Percentiles rank a stretch among this genome's conserved stretches.
Conservation (phyloP, 2,329 filamentous ascomycete species). For the Bipolaris zeicola region DNA sequence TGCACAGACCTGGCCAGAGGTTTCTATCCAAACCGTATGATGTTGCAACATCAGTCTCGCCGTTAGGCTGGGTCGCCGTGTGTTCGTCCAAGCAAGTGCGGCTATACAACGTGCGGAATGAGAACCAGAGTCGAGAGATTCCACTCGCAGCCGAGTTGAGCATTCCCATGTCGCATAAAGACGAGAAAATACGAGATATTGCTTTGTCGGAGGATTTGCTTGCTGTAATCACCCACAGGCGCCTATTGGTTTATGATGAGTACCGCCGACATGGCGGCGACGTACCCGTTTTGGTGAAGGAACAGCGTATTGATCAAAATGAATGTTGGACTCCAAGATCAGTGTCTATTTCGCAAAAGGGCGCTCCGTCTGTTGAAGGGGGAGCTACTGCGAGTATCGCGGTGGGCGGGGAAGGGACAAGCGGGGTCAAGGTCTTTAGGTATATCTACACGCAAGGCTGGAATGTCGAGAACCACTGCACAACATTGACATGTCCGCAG, state of each 20-base stretch:
- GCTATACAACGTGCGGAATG: slow-evolving; percentile 18
- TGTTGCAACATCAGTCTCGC: slow-evolving; percentile 23
- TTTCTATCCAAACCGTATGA: slow-evolving; percentile 8
- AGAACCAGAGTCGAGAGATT: slow-evolving; percentile 8
- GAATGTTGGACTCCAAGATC: slow-evolving; percentile 24
- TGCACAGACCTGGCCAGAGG: slow-evolving; percentile 11
- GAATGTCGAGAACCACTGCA: slow-evolving; percentile 12
- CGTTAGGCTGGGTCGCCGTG: slow-evolving; percentile 22
- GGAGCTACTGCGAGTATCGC: slow-evolving; percentile 22
- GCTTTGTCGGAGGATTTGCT: slow-evolving; percentile 29
- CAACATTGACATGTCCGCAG: slow-evolving; percentile 18
- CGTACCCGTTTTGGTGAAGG: slow-evolving; percentile 5
- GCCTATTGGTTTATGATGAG: slow-evolving; percentile 25
- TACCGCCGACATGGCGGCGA: slow-evolving; percentile 12
- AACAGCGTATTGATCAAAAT: slow-evolving; percentile 17
- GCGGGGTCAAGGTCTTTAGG: slow-evolving; percentile 25
- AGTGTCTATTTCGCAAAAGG: slow-evolving; percentile 21
- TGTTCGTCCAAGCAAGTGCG: slow-evolving; percentile 21
- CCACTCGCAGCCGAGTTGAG: not conserved
- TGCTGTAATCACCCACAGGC: slow-evolving; percentile 27
- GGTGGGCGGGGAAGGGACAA: slow-evolving; percentile 28
- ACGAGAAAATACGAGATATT: slow-evolving; percentile 23
- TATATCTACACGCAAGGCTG: slow-evolving; percentile 18
- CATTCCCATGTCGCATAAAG: slow-evolving; percentile 1
- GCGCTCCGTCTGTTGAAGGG: slow-evolving; percentile 2